phyloP scores from a whole-genome alignment of 805 yeast genomes.

The Hanseniaspora singularis region DNA sequence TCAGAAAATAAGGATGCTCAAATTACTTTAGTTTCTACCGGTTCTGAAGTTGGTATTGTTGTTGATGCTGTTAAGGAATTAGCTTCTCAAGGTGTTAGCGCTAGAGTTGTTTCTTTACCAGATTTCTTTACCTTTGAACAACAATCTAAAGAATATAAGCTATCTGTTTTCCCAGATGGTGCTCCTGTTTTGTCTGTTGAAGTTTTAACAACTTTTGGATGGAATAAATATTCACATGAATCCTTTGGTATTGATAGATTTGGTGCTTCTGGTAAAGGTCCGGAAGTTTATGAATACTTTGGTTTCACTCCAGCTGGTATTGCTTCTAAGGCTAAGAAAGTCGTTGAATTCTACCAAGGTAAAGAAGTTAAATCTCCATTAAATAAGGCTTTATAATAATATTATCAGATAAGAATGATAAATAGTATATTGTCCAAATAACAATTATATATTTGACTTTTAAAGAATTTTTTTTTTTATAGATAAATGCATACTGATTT shows the following conservation, averaged over 20 bases:
- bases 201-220: constrained; percentile 81
- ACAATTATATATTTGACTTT: too few relatives aligned
- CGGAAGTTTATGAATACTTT: constrained; percentile 68
- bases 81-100: constrained; percentile 52
- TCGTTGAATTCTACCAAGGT: constrained; percentile 75
- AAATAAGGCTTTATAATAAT: constrained; percentile 55
- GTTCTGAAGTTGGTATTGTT: constrained; percentile 78
- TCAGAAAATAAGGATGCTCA: constrained; percentile 43
- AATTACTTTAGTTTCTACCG: constrained; percentile 73
- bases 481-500: too few relatives aligned
- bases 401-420: too few relatives aligned
- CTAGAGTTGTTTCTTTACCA: constrained; percentile 82
- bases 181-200: constrained; percentile 88
- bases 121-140: constrained; percentile 81
- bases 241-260: constrained; percentile 91
- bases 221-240: constrained; percentile 93
- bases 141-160: constrained; percentile 69
- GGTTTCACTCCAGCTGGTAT: constrained; percentile 90
- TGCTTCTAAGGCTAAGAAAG: constrained; percentile 71
- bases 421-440: too few relatives aligned
- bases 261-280: constrained; percentile 91
- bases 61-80: constrained; percentile 73
- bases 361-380: constrained; percentile 60
- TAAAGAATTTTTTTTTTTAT: too few relatives aligned
- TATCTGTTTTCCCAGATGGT: constrained; percentile 87